Evolutionary conservation across 176 grass and related monocot genomes (phyloP), one percentile per base, ranked within the genome.

Genomic region (Carex parvula): DNA sequence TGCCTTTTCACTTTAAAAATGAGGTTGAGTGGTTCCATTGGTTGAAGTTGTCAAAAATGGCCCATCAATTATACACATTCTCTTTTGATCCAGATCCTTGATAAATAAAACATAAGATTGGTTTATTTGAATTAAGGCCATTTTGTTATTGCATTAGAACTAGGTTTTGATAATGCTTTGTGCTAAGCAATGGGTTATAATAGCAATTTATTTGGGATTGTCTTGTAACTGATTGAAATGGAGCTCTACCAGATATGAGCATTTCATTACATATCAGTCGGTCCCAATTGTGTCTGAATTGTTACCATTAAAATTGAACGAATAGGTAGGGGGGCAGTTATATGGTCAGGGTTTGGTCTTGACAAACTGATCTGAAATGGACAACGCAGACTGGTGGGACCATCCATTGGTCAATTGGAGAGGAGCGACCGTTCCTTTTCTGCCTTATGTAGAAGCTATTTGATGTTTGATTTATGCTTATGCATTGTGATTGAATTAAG

Each of bases 401-500:
- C 11, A 71, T 71, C 37, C 68, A 71, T 17, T 44, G 68, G 46
- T 16, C 68, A 71, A n/a, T 71, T 71, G 66, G 35, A 41, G 6
- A 41, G 33, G 66, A 70, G 33, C 1, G 16, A 7, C 6, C 12
- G 8, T 55, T 54, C 46, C 5, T 53, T 30, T 56, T 77, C 21
- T 77, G 72, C 21, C 5, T 30, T 77, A 35, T 78, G 53, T 24
- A 46, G 18, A 44, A 46, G 60, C 24, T 54, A 50, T 65, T 8
- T 66, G 33, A 59, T n/a, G 30, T 33, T 62, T 62, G 54, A 52
- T 59, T 68, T 32, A 17, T 68, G 14, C 48, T 26, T 13, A 55
- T 78, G 46, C 73, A 29, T 77, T 69, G 41, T 55, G 3, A 54
- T 78, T 78, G 20, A n/a, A 70, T 70, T 35, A 70, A 70, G 66